Evolutionary conservation across 2,329 filamentous ascomycete genomes (phyloP).

Genomic region (Ceratocystis alfenasii): DNA sequence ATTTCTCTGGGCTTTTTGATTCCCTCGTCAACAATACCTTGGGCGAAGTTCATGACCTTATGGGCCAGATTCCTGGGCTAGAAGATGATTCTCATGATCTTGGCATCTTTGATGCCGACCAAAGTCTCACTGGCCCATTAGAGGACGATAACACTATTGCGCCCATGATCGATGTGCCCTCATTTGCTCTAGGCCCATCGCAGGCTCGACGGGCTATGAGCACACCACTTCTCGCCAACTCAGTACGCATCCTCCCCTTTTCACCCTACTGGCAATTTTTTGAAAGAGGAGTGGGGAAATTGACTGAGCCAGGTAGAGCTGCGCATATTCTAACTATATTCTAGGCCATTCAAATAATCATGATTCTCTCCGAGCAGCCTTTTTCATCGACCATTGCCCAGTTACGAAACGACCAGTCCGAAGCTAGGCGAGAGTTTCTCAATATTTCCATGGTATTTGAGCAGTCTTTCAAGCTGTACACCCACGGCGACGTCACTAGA

Average conservation of each 20-base stretch:
- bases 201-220: constrained; percentile 32
- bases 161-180: constrained; percentile 24
- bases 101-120: constrained; percentile 25
- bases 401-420: constrained; percentile 27
- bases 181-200: constrained; percentile 31
- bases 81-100: constrained; percentile 25
- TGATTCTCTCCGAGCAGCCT: constrained; percentile 30
- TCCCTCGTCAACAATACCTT: constrained; percentile 33
- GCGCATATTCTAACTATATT: constrained; percentile 5
- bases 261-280: not conserved
- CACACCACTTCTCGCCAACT: constrained; percentile 32
- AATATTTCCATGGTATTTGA: constrained; percentile 29
- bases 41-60: constrained; percentile 32
- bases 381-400: constrained; percentile 27
- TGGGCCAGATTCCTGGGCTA: constrained; percentile 28
- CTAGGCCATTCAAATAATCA: constrained; percentile 31
- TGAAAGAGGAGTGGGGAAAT: not conserved
- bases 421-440: constrained; percentile 30
- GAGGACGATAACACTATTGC: constrained; percentile 27
- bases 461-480: constrained; percentile 29
- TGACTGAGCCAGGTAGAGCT: not conserved
- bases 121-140: constrained; percentile 29
- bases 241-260: constrained; percentile 29
- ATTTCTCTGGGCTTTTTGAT: constrained; percentile 19
- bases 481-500: constrained; percentile 25